phyloP scores from a whole-genome alignment of 495 filamentous ascomycete species.

The Ramalina intermedia region DNA sequence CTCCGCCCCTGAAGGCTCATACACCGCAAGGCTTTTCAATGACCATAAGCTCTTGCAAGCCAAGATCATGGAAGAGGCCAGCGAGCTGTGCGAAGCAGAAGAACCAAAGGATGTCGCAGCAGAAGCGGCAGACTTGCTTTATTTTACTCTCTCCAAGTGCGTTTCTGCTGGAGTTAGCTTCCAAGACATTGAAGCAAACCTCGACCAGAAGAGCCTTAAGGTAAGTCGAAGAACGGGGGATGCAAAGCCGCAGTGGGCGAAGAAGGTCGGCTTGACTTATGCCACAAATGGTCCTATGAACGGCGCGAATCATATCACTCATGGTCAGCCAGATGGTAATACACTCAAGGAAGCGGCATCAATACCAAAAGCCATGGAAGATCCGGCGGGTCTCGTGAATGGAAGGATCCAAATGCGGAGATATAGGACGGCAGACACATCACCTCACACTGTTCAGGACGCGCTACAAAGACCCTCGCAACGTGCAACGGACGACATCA shows the following conservation, averaged over 20 bases:
- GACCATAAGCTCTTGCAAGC: conserved; percentile 79
- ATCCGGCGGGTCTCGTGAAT: conserved; percentile 33
- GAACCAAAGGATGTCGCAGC: conserved; percentile 75
- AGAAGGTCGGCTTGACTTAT: conserved; percentile 54
- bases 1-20: conserved; percentile 75
- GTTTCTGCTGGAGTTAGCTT: conserved; percentile 68
- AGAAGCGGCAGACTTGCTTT: conserved; percentile 88
- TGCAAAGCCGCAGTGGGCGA: conserved; percentile 79
- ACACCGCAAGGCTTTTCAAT: conserved; percentile 82
- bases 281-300: conserved; percentile 3
- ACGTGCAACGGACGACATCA: conserved; percentile 76
- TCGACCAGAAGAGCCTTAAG: conserved; percentile 90
- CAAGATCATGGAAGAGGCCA: conserved; percentile 97
- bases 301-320: conserved; percentile 4
- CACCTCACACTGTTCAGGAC: conserved; percentile 45
- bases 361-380: conserved; percentile 25
- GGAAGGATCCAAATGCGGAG: conserved; percentile 72
- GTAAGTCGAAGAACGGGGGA: conserved; percentile 83
- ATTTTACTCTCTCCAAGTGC: conserved; percentile 87
- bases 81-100: conserved; percentile 77
- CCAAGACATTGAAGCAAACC: conserved; percentile 75
- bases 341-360: conserved; percentile 27
- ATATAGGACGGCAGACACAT: conserved; percentile 48
- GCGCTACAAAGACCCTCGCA: conserved; percentile 80
- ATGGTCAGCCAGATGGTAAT: conserved; percentile 13